phyloP scores from a whole-genome alignment of 164 flowering plant species.

The Litsea cubeba region DNA sequence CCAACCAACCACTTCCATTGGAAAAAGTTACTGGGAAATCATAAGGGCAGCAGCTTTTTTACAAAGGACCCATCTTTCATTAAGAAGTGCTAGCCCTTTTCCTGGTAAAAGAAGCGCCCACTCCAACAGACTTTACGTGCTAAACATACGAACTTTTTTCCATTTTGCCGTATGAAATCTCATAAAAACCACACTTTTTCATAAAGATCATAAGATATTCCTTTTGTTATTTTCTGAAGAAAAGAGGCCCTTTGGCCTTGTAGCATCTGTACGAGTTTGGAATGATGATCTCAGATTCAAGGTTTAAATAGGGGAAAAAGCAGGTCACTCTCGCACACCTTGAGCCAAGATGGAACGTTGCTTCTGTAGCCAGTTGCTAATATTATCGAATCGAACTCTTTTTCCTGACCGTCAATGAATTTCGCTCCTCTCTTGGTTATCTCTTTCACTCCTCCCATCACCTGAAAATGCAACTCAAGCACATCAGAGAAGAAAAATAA shows the following conservation, averaged over 20 bases:
- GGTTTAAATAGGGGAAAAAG: neutral
- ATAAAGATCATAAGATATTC: neutral
- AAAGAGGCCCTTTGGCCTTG: neutral
- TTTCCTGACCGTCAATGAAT: slow-evolving; percentile 76
- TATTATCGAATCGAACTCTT: slow-evolving; percentile 76
- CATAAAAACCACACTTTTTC: neutral
- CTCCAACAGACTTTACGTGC: neutral
- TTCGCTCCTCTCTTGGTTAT: slow-evolving; percentile 66
- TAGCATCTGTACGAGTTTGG: neutral
- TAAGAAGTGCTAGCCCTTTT: neutral
- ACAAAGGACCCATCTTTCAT: neutral
- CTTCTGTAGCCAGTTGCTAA: slow-evolving; percentile 95
- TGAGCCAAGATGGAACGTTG: slow-evolving; percentile 95
- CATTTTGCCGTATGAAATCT: too few species aligned
- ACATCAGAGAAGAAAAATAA: neutral
- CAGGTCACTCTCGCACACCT: slow-evolving; percentile 40
- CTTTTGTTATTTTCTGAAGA: neutral
- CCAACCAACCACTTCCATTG: neutral
- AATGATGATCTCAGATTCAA: neutral
- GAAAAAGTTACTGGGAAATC: neutral
- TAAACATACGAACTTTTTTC: neutral
- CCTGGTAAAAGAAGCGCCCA: neutral
- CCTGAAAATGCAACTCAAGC: slow-evolving; percentile 29
- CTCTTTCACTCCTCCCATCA: slow-evolving; percentile 76
- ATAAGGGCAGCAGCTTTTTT: neutral